These are phyloP conservation scores for Sphagnum magellanicum DNA, from an alignment of 228 moss, liverwort and hornwort genomes.

Conservation along the genomic window DNA sequence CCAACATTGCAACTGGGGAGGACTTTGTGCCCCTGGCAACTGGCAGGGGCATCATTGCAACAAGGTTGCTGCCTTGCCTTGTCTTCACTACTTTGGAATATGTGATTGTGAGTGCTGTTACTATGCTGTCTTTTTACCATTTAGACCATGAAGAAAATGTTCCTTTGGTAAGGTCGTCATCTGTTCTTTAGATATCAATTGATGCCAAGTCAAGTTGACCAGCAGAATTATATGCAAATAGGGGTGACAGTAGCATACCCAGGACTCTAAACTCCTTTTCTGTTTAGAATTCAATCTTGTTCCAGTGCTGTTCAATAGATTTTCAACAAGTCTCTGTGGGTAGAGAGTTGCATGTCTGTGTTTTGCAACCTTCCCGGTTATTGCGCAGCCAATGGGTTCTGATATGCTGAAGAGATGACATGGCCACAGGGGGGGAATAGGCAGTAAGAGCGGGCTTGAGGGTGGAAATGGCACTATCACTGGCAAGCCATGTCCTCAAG, in stretches of 20 bases:
- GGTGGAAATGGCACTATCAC: constrained; percentile 76
- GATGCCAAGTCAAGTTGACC: not conserved
- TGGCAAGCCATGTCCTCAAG: constrained; percentile 79
- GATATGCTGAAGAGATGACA: not conserved
- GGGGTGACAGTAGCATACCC: not conserved
- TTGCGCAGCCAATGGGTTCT: not conserved
- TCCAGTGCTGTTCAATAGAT: not conserved
- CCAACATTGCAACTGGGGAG: constrained; percentile 82
- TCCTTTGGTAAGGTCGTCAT: not conserved
- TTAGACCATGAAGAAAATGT: not conserved
- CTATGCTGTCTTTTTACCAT: not conserved
- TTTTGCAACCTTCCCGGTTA: not conserved
- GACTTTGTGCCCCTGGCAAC: constrained; percentile 70
- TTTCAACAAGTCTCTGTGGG: not conserved
- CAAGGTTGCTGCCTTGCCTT: constrained; percentile 41
- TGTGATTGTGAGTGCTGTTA: not conserved
- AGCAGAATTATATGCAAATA: not conserved
- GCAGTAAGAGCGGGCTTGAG: constrained; percentile 48
- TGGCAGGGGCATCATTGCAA: constrained; percentile 69
- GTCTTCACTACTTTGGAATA: too few relatives aligned
- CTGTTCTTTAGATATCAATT: not conserved
- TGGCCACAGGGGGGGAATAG: constrained; percentile 63
- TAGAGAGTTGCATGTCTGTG: not conserved
- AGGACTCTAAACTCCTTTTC: not conserved
- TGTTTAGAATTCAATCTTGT: not conserved